These are phyloP conservation scores for Apiotrichum domesticum DNA, from an alignment of 1,284 basidiomycete species.

Conservation along the genomic window DNA sequence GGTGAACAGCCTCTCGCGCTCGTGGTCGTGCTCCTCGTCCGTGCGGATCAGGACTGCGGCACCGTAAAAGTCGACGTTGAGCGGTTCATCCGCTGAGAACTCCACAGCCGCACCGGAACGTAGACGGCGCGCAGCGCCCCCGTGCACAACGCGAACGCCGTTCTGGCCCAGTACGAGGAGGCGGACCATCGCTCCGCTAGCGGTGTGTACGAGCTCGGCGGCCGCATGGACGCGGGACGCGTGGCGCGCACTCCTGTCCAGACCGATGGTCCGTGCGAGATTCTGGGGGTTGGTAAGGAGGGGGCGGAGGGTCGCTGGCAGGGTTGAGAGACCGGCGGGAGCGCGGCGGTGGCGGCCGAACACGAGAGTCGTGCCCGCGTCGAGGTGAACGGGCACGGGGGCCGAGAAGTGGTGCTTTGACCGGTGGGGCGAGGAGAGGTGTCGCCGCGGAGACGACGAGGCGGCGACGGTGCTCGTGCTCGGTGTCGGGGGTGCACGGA, in stretches of 20 bases:
- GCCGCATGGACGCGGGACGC: constrained; percentile 41
- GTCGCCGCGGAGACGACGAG: constrained; percentile 33
- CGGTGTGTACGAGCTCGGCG: constrained; percentile 24
- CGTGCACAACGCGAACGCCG: constrained; percentile 30
- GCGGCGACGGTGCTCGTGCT: constrained; percentile 40
- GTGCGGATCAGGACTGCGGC: constrained; percentile 21
- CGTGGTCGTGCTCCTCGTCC: constrained; percentile 1
- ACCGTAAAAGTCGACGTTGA: constrained; percentile 42
- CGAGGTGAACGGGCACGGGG: constrained; percentile 13
- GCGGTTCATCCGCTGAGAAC: constrained; percentile 6
- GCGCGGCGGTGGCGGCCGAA: constrained; percentile 34
- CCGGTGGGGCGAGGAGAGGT: constrained; percentile 17
- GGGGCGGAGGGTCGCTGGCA: not conserved
- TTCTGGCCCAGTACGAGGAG: constrained; percentile 45
- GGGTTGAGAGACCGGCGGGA: not conserved
- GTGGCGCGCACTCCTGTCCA: constrained; percentile 37
- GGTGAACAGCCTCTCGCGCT: constrained; percentile 12
- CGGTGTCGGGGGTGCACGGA: constrained; percentile 27
- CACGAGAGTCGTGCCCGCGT: constrained; percentile 24
- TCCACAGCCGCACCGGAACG: constrained; percentile 5
- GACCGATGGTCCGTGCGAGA: constrained; percentile 24
- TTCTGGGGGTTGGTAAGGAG: constrained; percentile 10
- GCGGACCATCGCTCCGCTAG: constrained; percentile 14
- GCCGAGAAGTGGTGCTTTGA: not conserved
- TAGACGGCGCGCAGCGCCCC: constrained; percentile 5